Base-by-base conservation (phyloP, 2,329 filamentous ascomycete genomes). In the Epichloe glyceriae region DNA sequence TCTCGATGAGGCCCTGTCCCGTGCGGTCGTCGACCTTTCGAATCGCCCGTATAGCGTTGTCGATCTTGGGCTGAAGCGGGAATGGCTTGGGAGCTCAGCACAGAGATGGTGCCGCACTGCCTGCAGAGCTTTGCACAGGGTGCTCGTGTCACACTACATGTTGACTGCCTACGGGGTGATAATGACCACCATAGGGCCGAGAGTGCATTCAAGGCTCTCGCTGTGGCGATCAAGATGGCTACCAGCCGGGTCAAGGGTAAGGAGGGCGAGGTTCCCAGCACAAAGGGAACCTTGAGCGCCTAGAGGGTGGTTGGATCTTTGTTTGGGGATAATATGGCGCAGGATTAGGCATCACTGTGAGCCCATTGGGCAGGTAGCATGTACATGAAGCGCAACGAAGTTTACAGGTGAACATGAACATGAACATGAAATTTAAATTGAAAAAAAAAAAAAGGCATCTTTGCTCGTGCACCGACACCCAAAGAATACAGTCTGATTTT, bases 121-220 rank as follows among this genome's bases (percentile, higher is more conserved):
- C 69, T 98, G 64, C 82, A 95, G 74, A 93, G 86, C 72, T 98
- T 96, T 70, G 90, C 91, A 41, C 86, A 94, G 72, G 87, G 82
- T 10, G 88, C 89, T 3, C 84, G 88, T 26, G 77, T 96, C 49
- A 98, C 93, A n/a, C 72, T 97, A 63, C 93, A 98, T 72, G 88
- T 98, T 53, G 88, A 96, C 70, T 94, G 88, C 69, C 70, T 95
- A 51, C 80, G 88, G 56, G 93, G 93, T 49, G 80, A 86, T 55
- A 98, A 97, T 69, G 93, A 97, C 70, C 93, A 97, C 70, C 93
- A 97, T 72, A 77, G 90, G 52, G 90, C 93, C 10, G 93, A 97
- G 79, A 93, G 86, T 66, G 93, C 91, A 15, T 96, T 98, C 71
- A 98, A 98, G 78, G 93, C 93, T 45, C 70, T 97, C 58, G 93